A percentile compares a stretch with the other conserved stretches of the same genome.
phyloP scores from a whole-genome alignment of 805 yeast species.

The Priceomyces medius region DNA sequence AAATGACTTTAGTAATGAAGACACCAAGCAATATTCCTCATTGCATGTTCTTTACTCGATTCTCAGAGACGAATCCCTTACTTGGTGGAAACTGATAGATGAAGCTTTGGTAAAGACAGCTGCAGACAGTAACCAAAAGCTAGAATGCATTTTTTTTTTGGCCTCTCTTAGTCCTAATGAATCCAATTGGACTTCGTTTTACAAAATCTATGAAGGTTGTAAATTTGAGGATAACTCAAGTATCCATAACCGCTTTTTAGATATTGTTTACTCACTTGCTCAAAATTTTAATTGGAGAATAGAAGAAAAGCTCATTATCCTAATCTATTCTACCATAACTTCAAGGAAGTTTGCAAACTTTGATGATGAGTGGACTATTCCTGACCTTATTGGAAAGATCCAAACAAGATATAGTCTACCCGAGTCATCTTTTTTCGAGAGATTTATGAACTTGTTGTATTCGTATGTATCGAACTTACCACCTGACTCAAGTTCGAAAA shows the following conservation, averaged over 20 bases:
- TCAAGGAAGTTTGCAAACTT: constrained; percentile 35
- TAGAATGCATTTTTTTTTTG: constrained; percentile 17
- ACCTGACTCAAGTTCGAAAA: constrained; percentile 18
- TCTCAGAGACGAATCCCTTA: constrained; percentile 9
- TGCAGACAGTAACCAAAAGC: constrained; percentile 6
- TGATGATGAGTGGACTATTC: constrained; percentile 29
- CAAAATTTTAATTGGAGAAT: constrained; percentile 29
- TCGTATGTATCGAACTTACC: constrained; percentile 28
- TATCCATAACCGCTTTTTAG: constrained; percentile 25
- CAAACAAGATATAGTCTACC: constrained; percentile 29
- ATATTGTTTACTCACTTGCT: constrained; percentile 24
- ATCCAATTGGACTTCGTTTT: constrained; percentile 26
- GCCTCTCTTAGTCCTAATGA: constrained; percentile 15
- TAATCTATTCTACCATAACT: constrained; percentile 30
- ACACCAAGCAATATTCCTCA: constrained; percentile 11
- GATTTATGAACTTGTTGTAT: constrained; percentile 36
- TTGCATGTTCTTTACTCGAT: constrained; percentile 19
- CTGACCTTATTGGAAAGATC: constrained; percentile 22
- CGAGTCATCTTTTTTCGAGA: constrained; percentile 30
- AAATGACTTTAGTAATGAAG: constrained; percentile 9
- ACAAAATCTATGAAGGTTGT: constrained; percentile 18
- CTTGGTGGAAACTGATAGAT: constrained; percentile 29
- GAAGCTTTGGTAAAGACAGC: constrained; percentile 13
- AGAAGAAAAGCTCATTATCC: constrained; percentile 32
- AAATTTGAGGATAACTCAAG: constrained; percentile 14